These are phyloP conservation scores for Chytridium lagenaria DNA, from an alignment of 371 early-diverging fungal species.

Conservation along the genomic window DNA sequence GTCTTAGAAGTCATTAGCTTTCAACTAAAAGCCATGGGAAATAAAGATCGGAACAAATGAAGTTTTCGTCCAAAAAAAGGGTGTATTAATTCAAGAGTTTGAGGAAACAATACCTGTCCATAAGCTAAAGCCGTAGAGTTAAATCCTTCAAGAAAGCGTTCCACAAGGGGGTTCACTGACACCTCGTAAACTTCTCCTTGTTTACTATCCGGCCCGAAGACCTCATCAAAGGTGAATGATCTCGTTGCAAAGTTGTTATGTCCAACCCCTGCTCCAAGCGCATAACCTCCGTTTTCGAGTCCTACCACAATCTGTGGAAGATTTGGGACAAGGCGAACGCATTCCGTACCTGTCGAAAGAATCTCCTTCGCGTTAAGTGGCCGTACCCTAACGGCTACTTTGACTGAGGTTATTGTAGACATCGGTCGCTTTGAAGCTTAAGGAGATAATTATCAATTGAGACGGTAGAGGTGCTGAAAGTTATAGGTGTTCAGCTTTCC, in stretches of 20 bases:
- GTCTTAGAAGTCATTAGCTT: constrained; percentile 48
- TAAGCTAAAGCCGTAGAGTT: constrained; percentile 98
- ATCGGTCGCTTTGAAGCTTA: too few species aligned
- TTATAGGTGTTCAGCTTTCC: too few species aligned
- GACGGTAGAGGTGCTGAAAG: not conserved
- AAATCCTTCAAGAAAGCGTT: constrained; percentile 85
- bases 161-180: constrained; percentile 75
- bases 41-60: too few species aligned
- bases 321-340: constrained; percentile 54
- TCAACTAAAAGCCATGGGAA: constrained; percentile 12
- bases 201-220: constrained; percentile 58
- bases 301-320: constrained; percentile 29
- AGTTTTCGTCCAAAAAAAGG: too few species aligned
- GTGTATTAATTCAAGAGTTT: too few species aligned
- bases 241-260: constrained; percentile 26
- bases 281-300: not conserved
- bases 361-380: constrained; percentile 79
- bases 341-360: constrained; percentile 70
- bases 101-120: constrained; percentile 71
- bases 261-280: constrained; percentile 14
- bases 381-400: constrained; percentile 82
- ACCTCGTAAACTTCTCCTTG: constrained; percentile 82
- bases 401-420: constrained; percentile 45
- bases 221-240: constrained; percentile 53
- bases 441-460: too few species aligned